Evolutionary conservation across 1,284 basidiomycete genomes (phyloP).

Genomic region (Cryptococcus sp.): DNA sequence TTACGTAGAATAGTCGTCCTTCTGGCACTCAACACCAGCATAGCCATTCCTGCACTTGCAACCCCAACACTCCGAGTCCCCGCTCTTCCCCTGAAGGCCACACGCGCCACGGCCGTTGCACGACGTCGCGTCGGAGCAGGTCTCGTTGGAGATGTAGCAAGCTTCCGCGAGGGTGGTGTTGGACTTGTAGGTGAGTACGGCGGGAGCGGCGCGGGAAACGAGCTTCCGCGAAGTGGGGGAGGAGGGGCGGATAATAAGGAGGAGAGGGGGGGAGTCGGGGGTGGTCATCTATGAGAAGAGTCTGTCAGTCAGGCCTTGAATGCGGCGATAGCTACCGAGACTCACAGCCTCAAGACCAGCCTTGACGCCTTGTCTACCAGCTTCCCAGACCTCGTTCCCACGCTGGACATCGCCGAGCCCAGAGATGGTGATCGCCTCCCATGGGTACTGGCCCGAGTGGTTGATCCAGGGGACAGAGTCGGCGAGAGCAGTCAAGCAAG

Average conservation of each 20-base stretch:
- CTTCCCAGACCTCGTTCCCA: constrained; percentile 36
- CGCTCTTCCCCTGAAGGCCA: constrained; percentile 22
- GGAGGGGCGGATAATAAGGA: constrained; percentile 37
- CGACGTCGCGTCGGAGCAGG: constrained; percentile 29
- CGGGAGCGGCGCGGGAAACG: constrained; percentile 9
- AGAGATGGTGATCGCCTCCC: constrained; percentile 45
- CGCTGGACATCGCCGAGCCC: constrained; percentile 29
- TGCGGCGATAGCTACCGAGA: not conserved
- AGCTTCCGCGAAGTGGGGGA: constrained; percentile 5
- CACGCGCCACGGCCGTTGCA: constrained; percentile 40
- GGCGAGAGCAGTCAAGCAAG: constrained; percentile 41
- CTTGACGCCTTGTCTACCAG: constrained; percentile 37
- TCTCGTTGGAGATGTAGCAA: constrained; percentile 37
- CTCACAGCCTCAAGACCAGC: constrained; percentile 44
- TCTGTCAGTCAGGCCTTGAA: not conserved
- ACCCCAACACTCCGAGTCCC: constrained; percentile 39
- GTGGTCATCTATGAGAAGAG: constrained; percentile 39
- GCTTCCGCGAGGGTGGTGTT: constrained; percentile 20
- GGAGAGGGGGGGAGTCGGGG: constrained; percentile 39
- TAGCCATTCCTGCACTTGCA: constrained; percentile 37
- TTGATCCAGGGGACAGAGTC: constrained; percentile 39
- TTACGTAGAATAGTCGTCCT: constrained; percentile 44
- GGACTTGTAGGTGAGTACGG: constrained; percentile 2
- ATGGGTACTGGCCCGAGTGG: constrained; percentile 25
- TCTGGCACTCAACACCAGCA: constrained; percentile 40